These are phyloP conservation scores for Tylopilus felleus DNA, from an alignment of 768 basidiomycete species.

Conservation along the genomic window DNA sequence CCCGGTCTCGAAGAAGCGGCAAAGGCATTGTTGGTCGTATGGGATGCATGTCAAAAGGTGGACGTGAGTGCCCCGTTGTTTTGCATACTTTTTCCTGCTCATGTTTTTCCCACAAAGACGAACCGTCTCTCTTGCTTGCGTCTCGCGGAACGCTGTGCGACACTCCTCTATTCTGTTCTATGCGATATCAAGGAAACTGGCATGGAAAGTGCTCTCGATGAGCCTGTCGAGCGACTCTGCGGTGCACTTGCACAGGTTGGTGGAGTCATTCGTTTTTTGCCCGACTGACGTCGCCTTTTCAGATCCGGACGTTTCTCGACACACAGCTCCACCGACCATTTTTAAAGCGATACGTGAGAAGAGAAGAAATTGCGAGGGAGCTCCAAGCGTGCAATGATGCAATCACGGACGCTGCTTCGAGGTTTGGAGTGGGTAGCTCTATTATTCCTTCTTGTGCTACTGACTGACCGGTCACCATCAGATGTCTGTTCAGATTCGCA, in stretches of 20 bases:
- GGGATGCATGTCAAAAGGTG: conserved; percentile 58
- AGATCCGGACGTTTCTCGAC: conserved; percentile 52
- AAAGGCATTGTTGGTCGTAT: conserved; percentile 53
- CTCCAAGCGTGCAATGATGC: conserved; percentile 51
- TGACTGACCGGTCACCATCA: conserved; percentile 10
- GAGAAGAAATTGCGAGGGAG: conserved; percentile 60
- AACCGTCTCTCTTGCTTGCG: conserved; percentile 68
- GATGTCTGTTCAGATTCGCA: conserved; percentile 52
- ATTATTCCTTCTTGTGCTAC: neutral
- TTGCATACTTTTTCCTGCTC: neutral
- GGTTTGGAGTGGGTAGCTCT: conserved; percentile 21
- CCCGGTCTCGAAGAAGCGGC: conserved; percentile 54
- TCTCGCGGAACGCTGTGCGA: conserved; percentile 70
- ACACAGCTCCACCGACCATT: conserved; percentile 68
- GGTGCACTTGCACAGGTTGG: conserved; percentile 44
- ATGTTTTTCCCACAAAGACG: conserved; percentile 38
- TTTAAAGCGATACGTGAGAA: conserved; percentile 72
- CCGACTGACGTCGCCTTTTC: neutral
- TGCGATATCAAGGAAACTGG: conserved; percentile 63
- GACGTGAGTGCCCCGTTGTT: conserved; percentile 44
- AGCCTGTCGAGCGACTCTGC: conserved; percentile 39
- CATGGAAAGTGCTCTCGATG: conserved; percentile 42
- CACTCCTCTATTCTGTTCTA: conserved; percentile 59
- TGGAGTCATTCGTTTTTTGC: neutral
- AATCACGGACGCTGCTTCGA: conserved; percentile 44